These are phyloP conservation scores for Penicillium silybi DNA, from an alignment of 495 filamentous ascomycete species.

Conservation along the genomic window DNA sequence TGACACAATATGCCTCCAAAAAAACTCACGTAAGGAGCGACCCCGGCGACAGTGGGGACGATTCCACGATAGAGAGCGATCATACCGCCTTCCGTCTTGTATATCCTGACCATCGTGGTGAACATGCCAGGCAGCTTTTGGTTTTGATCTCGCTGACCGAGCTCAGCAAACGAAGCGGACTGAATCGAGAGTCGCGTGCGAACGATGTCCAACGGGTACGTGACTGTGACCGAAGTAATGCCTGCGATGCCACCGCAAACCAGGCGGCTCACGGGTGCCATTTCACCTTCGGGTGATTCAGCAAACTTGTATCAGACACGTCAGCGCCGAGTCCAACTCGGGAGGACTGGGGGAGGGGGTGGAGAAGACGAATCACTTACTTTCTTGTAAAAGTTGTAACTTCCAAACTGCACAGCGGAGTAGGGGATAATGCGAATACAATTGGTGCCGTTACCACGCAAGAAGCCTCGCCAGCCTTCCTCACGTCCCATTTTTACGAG, in stretches of 20 bases:
- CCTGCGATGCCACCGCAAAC: constrained; percentile 85
- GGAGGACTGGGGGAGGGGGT: too few relatives aligned
- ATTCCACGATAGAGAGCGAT: constrained; percentile 86
- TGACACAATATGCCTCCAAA: constrained; percentile 6
- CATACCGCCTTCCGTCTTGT: constrained; percentile 84
- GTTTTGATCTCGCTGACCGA: constrained; percentile 44
- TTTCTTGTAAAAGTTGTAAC: constrained; percentile 95
- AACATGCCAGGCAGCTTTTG: constrained; percentile 89
- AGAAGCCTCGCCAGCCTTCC: constrained; percentile 92
- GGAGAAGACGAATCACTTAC: constrained; percentile 49
- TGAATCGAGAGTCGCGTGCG: constrained; percentile 94
- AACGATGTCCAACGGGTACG: constrained; percentile 90
- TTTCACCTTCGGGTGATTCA: constrained; percentile 65
- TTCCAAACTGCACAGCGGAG: constrained; percentile 95
- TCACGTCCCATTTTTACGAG: constrained; percentile 92
- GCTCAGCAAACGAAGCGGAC: constrained; percentile 83
- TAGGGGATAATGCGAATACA: constrained; percentile 98
- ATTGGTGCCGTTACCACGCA: constrained; percentile 97
- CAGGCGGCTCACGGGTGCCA: constrained; percentile 66
- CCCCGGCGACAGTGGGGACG: constrained; percentile 87
- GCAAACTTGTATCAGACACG: constrained; percentile 54
- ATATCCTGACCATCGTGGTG: constrained; percentile 75
- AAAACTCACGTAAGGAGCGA: constrained; percentile 82
- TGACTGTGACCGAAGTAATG: constrained; percentile 83
- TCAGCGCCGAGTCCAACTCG: background rate